phyloP scores from a whole-genome alignment of 2,329 filamentous ascomycete genomes.

The Sporothrix schenckii region DNA sequence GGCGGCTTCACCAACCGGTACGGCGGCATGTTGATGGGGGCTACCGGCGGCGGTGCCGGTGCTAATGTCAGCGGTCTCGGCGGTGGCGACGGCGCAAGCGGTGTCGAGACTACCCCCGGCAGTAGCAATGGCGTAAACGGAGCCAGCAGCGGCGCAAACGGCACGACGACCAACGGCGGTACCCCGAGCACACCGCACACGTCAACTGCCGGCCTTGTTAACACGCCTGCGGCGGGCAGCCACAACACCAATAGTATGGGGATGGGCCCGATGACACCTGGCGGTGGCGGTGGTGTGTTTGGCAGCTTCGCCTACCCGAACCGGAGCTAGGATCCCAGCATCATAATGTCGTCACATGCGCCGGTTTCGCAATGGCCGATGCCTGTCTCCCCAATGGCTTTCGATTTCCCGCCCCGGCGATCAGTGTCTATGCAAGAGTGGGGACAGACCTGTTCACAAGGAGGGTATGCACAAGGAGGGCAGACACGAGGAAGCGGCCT shows the following conservation, averaged over 20 bases:
- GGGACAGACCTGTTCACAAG: not conserved
- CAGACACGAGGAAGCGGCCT: no score
- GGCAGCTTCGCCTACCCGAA: constrained; percentile 66
- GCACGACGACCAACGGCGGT: constrained; percentile 44
- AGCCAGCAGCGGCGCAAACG: constrained; percentile 45
- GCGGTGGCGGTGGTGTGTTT: constrained; percentile 73
- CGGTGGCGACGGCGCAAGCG: constrained; percentile 7
- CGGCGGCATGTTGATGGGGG: constrained; percentile 5
- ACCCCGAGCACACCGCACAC: constrained; percentile 66
- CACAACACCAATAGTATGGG: constrained; percentile 61
- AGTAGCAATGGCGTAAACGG: not conserved
- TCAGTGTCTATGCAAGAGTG: not conserved
- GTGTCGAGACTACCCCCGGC: not conserved
- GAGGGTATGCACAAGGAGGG: no score
- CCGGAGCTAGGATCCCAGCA: constrained; percentile 27
- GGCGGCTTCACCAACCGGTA: constrained; percentile 37
- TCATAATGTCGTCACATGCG: not conserved
- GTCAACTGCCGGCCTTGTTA: constrained; percentile 53
- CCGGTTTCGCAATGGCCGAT: not conserved
- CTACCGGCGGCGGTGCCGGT: not conserved
- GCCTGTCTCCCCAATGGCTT: not conserved
- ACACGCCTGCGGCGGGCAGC: constrained; percentile 69
- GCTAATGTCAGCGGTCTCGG: constrained; percentile 13
- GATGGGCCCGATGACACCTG: constrained; percentile 76
- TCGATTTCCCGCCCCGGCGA: no score